Conservation (phyloP, 257 asterid genomes). For the Solanum sejunctum region DNA sequence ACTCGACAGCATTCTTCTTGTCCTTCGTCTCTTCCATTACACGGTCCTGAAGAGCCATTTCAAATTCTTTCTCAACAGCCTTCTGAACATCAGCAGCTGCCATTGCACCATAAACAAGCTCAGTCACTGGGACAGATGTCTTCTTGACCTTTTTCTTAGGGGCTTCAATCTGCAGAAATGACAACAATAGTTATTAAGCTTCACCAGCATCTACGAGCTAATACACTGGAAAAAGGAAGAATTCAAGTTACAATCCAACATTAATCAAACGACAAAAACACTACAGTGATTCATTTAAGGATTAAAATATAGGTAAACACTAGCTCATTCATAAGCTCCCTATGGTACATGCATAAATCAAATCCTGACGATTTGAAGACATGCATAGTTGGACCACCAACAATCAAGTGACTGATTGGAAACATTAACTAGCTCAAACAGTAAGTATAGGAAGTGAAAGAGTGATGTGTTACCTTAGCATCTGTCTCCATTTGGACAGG, state of each 20-base stretch:
- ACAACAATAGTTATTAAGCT: background rate
- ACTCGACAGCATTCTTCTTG: conserved; percentile 91
- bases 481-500: conserved; percentile 78
- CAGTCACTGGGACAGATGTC: conserved; percentile 63
- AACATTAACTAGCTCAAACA: background rate
- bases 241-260: background rate
- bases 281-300: background rate
- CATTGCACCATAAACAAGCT: conserved; percentile 65
- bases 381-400: background rate
- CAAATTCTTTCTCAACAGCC: conserved; percentile 85
- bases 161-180: conserved; percentile 29
- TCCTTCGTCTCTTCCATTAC: conserved; percentile 98
- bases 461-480: conserved; percentile 41
- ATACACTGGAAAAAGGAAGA: background rate
- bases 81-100: conserved; percentile 58
- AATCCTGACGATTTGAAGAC: background rate
- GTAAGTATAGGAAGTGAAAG: background rate
- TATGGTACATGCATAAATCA: background rate
- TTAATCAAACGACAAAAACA: background rate
- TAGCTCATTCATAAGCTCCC: background rate
- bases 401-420: background rate
- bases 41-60: conserved; percentile 98
- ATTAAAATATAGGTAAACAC: background rate
- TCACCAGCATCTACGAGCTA: background rate
- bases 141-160: conserved; percentile 88